A percentile compares a stretch with the other conserved stretches of the same genome.
Evolutionary conservation across 179 eudicot species (phyloP).

Genomic region (Silene vulgaris): DNA sequence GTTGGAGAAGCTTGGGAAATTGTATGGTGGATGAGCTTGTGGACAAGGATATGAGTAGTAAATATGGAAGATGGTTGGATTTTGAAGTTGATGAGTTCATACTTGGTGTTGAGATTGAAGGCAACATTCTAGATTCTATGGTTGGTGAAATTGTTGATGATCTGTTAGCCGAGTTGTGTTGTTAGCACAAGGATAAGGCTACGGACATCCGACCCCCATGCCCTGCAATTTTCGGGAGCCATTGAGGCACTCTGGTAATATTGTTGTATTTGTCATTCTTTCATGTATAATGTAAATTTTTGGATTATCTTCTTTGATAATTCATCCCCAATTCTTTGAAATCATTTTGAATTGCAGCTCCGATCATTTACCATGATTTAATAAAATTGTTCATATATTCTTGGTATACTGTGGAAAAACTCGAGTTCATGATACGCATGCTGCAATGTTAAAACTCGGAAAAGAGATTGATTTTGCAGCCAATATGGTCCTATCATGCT

Average conservation of each 20-base stretch:
- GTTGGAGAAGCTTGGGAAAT: constrained; percentile 59
- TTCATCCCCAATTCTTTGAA: constrained; percentile 30
- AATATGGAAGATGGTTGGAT: constrained; percentile 68
- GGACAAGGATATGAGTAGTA: constrained; percentile 80
- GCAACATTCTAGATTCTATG: constrained; percentile 52
- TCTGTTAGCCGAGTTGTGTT: constrained; percentile 20
- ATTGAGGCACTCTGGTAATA: too few relatives aligned
- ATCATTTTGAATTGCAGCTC: background rate
- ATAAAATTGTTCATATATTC: too few relatives aligned
- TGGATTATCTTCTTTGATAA: constrained; percentile 4
- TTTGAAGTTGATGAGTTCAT: constrained; percentile 65
- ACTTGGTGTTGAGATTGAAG: constrained; percentile 65
- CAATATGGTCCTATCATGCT: too few relatives aligned
- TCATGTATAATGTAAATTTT: constrained; percentile 28
- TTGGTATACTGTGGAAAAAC: too few relatives aligned
- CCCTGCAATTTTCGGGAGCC: too few relatives aligned
- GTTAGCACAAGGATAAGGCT: too few relatives aligned
- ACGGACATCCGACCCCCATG: too few relatives aligned
- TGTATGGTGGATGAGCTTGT: constrained; percentile 84
- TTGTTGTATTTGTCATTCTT: background rate
- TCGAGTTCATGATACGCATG: too few relatives aligned
- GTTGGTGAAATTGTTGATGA: constrained; percentile 64
- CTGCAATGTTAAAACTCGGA: too few relatives aligned
- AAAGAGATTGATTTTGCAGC: too few relatives aligned
- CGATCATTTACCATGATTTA: too few relatives aligned